These are phyloP conservation scores for Allium cepa DNA, from an alignment of 106 monocot genomes.

Conservation along the genomic window DNA sequence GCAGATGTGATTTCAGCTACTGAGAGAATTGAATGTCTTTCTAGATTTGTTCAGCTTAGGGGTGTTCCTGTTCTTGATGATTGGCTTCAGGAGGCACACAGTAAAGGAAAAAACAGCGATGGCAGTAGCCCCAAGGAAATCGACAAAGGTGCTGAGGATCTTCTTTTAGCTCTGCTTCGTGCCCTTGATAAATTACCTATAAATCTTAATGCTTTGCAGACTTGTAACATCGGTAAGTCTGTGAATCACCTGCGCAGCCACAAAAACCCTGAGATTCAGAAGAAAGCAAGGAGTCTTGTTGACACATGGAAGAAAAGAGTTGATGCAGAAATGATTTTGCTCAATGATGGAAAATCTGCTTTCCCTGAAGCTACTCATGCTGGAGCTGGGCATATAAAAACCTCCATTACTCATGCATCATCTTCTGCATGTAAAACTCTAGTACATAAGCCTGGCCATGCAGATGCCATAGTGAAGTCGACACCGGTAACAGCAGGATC, in stretches of 20 bases:
- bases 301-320: constrained; percentile 94
- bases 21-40: constrained; percentile 67
- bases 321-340: constrained; percentile 78
- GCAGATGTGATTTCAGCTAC: constrained; percentile 94
- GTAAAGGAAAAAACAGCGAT: constrained; percentile 64
- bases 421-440: constrained; percentile 25
- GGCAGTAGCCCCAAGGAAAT: constrained; percentile 71
- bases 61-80: constrained; percentile 65
- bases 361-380: constrained; percentile 32
- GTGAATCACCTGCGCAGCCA: constrained; percentile 76
- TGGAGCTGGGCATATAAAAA: constrained; percentile 27
- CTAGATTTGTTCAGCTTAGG: constrained; percentile 68
- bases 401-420: constrained; percentile 27
- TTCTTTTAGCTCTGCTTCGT: constrained; percentile 66
- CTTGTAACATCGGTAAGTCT: constrained; percentile 80
- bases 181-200: constrained; percentile 87
- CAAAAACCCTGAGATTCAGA: constrained; percentile 80
- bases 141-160: constrained; percentile 70
- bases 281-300: constrained; percentile 71
- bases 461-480: constrained; percentile 30
- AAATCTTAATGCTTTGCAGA: constrained; percentile 70
- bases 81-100: constrained; percentile 86
- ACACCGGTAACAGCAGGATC: constrained; percentile 19
- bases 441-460: constrained; percentile 25
- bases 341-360: constrained; percentile 48